A percentile compares a stretch with the other conserved stretches of the same genome.
These are phyloP conservation scores for Boechera retrofracta DNA, from an alignment of 345 rosid genomes.

Conservation along the genomic window DNA sequence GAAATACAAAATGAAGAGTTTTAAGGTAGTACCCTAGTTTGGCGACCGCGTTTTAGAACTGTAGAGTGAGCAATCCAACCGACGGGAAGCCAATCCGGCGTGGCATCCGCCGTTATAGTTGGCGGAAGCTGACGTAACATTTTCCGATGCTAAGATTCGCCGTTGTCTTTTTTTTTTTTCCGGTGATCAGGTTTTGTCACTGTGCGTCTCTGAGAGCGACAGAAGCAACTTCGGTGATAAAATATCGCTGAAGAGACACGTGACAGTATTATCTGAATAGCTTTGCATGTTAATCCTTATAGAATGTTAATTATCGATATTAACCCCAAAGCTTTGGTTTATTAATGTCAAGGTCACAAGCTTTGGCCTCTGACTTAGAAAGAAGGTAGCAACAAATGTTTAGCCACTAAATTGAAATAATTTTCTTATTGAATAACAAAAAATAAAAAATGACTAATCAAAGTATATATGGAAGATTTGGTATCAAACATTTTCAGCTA, in stretches of 20 bases:
- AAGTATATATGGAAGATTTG: background rate
- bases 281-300: conserved; percentile 22
- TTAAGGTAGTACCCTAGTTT: conserved; percentile 47
- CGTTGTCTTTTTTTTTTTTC: background rate
- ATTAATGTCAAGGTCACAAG: background rate
- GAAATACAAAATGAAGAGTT: background rate
- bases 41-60: conserved; percentile 54
- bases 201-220: conserved; percentile 24
- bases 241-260: conserved; percentile 19
- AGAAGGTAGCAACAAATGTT: background rate
- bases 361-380: background rate
- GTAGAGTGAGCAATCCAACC: conserved; percentile 57
- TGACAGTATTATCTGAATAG: background rate
- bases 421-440: background rate
- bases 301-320: background rate
- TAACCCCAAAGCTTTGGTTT: background rate
- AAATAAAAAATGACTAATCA: background rate
- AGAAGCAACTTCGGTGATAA: background rate
- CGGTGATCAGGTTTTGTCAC: conserved; percentile 13
- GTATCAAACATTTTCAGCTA: background rate
- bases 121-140: conserved; percentile 44
- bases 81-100: conserved; percentile 58
- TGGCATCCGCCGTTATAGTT: conserved; percentile 36
- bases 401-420: background rate
- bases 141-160: conserved; percentile 14